Base-by-base conservation (phyloP, 176 grass and related monocot genomes). In the Bromus sterilis region DNA sequence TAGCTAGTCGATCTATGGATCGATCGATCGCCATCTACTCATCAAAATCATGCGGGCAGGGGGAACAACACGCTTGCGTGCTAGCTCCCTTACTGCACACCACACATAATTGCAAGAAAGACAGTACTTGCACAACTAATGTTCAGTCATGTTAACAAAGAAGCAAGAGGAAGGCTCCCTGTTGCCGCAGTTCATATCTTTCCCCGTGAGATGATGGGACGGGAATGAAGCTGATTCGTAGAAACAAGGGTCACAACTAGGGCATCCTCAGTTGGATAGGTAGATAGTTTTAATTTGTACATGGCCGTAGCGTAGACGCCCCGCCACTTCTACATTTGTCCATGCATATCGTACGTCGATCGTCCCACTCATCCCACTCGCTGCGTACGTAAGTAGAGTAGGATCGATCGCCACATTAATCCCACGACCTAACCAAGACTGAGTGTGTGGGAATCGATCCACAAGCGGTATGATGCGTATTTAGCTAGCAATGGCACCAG, bases 241-340 rank as follows among this genome's bases (percentile, higher is more conserved):
- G n/a, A n/a, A n/a, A n/a, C n/a, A n/a, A 21, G 18, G 0, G 21
- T 53, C 21, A 13, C 18, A 53, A n/a, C n/a, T 14, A 46, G 16
- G 13, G 43, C 16, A 46, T 46, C 43, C 13, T 16, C 43, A 46
- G 3, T 41, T 41, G 39, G 39, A 13, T 43, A 43, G 2, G 41
- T 11, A 11, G n/a, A n/a, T n/a, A n/a, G 43, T 16, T 2, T 4
- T 48, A 58, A 26, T 85, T 23, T 40, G n/a, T n/a, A n/a, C n/a
- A 66, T 66, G 84, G 33, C 25, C 70, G 26, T 83, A 25, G 65
- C 86, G 73, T 87, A 62, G 26, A 82, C 65, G 56, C 73, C 9
- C 82, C 63, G 73, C 74, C 56, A 56, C 35, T 60, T 71, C 34
- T 43, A 9, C 2, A 16, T 86, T 18, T 6, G 53, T 9, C 3